Evolutionary conservation across 2,329 filamentous ascomycete species (phyloP).

Genomic region (Diplocarpon rosae): DNA sequence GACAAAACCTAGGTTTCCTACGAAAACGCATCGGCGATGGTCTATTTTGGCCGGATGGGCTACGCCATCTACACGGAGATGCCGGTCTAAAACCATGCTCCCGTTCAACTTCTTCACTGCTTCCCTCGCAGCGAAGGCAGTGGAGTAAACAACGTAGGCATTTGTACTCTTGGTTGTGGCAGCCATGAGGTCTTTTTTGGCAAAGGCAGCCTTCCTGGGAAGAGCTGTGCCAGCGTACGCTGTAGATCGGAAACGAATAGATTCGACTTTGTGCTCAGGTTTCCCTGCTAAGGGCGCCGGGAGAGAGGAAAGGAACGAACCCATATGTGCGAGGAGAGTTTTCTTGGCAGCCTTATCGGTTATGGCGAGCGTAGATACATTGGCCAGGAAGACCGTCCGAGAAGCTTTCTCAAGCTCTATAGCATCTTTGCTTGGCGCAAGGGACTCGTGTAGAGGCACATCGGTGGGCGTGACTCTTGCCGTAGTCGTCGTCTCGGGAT

Average conservation of each 20-base stretch:
- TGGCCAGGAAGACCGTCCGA: slow-evolving; percentile 86
- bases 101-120: slow-evolving; percentile 75
- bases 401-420: slow-evolving; percentile 72
- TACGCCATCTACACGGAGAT: slow-evolving; percentile 82
- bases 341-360: slow-evolving; percentile 74
- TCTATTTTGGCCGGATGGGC: slow-evolving; percentile 77
- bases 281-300: slow-evolving; percentile 34
- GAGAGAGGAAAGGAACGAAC: slow-evolving; percentile 55
- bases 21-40: slow-evolving; percentile 84
- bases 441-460: slow-evolving; percentile 41
- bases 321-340: slow-evolving; percentile 62
- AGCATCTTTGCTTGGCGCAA: slow-evolving; percentile 40
- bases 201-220: slow-evolving; percentile 90
- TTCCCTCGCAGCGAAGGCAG: slow-evolving; percentile 60
- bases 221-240: slow-evolving; percentile 67
- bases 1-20: slow-evolving; percentile 92
- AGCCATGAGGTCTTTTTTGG: slow-evolving; percentile 81
- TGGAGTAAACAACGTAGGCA: slow-evolving; percentile 85
- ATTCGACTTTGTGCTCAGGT: slow-evolving; percentile 65
- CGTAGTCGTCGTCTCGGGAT: slow-evolving; percentile 20
- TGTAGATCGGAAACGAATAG: slow-evolving; percentile 86
- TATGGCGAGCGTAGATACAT: slow-evolving; percentile 76
- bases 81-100: slow-evolving; percentile 69
- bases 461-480: slow-evolving; percentile 34
- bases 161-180: slow-evolving; percentile 88